phyloP scores from a whole-genome alignment of 306 rosid genomes.

The Cucurbita pepo region DNA sequence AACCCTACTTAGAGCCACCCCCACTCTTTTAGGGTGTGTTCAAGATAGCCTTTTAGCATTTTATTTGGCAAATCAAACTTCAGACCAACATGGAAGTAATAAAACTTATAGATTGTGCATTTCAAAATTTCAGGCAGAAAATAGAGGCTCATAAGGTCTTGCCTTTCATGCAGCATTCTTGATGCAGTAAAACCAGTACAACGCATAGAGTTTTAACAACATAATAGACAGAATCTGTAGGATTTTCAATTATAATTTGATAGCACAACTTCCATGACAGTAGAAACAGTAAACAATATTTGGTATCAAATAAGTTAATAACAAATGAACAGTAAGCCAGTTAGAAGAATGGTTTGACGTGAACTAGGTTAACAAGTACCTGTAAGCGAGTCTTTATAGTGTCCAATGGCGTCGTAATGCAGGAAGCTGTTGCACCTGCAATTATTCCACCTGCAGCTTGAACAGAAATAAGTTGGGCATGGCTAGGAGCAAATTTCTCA shows the following conservation, averaged over 20 bases:
- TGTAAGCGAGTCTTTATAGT: constrained; percentile 91
- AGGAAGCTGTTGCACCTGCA: constrained; percentile 84
- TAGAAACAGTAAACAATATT: neutral
- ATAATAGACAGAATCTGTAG: neutral
- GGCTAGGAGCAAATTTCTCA: constrained; percentile 27
- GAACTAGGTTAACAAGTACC: constrained; percentile 13
- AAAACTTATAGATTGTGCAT: neutral
- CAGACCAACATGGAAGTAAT: neutral
- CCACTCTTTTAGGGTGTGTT: neutral
- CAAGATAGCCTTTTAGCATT: neutral
- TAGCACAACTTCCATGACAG: neutral
- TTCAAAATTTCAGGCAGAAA: neutral
- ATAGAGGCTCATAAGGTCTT: neutral
- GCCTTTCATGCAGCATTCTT: neutral
- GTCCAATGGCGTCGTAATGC: constrained; percentile 77
- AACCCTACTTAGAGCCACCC: neutral
- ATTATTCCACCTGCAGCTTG: constrained; percentile 78
- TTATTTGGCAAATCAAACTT: neutral
- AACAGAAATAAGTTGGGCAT: constrained; percentile 40
- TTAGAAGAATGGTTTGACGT: neutral
- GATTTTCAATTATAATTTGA: neutral
- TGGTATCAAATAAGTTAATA: neutral
- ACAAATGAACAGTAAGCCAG: neutral
- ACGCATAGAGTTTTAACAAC: neutral
- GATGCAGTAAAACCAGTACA: neutral